A percentile compares a stretch with the other conserved stretches of the same genome.
phyloP scores from a whole-genome alignment of 768 basidiomycete genomes.

The Amanita pseudoporphyria region DNA sequence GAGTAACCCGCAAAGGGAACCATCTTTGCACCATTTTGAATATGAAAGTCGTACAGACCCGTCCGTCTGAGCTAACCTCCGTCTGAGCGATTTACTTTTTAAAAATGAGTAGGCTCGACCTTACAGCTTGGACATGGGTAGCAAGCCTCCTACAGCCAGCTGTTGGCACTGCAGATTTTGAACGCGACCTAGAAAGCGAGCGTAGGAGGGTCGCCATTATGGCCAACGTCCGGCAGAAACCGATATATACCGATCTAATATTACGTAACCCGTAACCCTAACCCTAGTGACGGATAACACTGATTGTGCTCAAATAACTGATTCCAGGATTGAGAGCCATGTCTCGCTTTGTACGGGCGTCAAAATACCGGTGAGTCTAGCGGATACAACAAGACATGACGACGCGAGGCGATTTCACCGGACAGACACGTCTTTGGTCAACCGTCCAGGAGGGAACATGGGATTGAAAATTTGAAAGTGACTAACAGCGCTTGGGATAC shows the following conservation, averaged over 20 bases:
- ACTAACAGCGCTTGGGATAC: constrained; percentile 95
- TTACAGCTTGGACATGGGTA: background rate
- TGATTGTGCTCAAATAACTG: background rate
- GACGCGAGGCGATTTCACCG: constrained; percentile 9
- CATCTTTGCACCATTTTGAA: constrained; percentile 82
- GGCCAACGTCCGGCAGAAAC: background rate
- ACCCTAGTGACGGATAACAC: no score
- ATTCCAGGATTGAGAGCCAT: no score
- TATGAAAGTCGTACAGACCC: constrained; percentile 82
- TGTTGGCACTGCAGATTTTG: background rate
- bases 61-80: constrained; percentile 43
- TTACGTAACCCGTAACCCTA: no score
- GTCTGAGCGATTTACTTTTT: background rate
- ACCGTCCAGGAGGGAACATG: constrained; percentile 74
- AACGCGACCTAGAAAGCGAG: background rate
- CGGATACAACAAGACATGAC: constrained; percentile 1
- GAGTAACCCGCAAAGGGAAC: constrained; percentile 92
- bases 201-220: background rate
- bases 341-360: constrained; percentile 81
- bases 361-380: constrained; percentile 68
- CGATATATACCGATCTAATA: no score
- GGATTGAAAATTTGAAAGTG: constrained; percentile 76
- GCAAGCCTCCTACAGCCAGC: background rate
- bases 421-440: constrained; percentile 88
- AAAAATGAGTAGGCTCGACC: background rate